Evolutionary conservation across 345 rosid genomes (phyloP).

Genomic region (Eucalyptus polybractea): DNA sequence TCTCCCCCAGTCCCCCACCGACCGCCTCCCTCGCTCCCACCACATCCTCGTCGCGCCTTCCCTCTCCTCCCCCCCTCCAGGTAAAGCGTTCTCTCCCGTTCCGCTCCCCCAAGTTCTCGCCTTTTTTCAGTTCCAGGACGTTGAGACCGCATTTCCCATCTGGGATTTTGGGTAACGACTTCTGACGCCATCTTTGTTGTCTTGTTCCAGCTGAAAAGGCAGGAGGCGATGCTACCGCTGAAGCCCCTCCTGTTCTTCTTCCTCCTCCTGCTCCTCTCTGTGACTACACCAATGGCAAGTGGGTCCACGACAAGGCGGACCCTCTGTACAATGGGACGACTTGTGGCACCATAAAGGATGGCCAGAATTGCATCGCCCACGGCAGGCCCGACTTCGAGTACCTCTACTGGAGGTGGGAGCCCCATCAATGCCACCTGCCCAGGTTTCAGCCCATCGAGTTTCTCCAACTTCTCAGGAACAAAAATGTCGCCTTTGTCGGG

Average conservation of each 20-base stretch:
- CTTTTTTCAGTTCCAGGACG: neutral
- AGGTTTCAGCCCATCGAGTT: constrained; percentile 66
- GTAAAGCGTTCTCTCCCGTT: neutral
- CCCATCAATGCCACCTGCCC: constrained; percentile 58
- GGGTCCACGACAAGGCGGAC: constrained; percentile 59
- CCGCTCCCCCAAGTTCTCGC: neutral
- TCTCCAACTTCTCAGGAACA: constrained; percentile 44
- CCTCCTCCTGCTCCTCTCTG: constrained; percentile 10
- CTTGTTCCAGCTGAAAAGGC: neutral
- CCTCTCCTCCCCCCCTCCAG: neutral
- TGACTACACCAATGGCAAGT: constrained; percentile 60
- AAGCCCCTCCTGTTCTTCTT: neutral
- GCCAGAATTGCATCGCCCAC: constrained; percentile 72
- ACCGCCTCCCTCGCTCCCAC: neutral
- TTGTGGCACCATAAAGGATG: constrained; percentile 75
- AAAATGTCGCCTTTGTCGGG: constrained; percentile 78
- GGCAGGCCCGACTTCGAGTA: constrained; percentile 79
- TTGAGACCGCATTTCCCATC: neutral
- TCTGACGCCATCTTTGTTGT: neutral
- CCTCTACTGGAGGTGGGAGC: constrained; percentile 93
- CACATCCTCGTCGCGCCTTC: constrained; percentile 6
- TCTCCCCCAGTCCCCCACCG: neutral
- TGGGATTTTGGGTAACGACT: neutral
- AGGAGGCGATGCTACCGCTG: neutral
- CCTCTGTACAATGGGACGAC: constrained; percentile 71